Conservation (phyloP, 257 asterid species). For the Eustoma russellianum region DNA sequence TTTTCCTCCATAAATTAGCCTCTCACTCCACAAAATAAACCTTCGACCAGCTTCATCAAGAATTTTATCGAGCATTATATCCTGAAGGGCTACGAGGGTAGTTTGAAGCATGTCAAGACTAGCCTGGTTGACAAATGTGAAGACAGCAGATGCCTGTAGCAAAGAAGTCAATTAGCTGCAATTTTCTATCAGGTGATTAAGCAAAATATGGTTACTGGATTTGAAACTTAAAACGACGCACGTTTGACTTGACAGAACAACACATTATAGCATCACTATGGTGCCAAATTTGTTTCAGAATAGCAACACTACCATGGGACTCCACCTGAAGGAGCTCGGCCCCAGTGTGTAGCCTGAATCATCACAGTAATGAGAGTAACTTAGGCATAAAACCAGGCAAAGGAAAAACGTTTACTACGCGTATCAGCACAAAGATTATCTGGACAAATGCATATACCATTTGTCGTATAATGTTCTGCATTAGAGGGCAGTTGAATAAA, state of each 20-base stretch:
- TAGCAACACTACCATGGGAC: constrained; percentile 49
- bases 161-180: not conserved
- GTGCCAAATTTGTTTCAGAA: constrained; percentile 82
- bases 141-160: constrained; percentile 71
- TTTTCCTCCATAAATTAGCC: no score
- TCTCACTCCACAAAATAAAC: no score
- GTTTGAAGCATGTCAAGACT: constrained; percentile 99
- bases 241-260: constrained; percentile 79
- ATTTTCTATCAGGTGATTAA: not conserved
- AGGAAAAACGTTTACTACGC: not conserved
- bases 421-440: not conserved
- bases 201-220: not conserved
- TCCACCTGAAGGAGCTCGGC: constrained; percentile 53
- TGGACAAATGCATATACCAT: not conserved
- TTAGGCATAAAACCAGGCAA: not conserved
- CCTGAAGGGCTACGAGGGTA: constrained; percentile 80
- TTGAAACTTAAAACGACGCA: constrained; percentile 14
- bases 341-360: constrained; percentile 65
- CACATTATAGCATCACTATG: constrained; percentile 88
- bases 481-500: not conserved
- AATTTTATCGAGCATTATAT: constrained; percentile 80
- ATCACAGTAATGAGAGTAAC: not conserved
- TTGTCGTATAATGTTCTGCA: not conserved
- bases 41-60: constrained; percentile 78
- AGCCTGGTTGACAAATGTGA: constrained; percentile 85